Percentiles rank a stretch among this genome's conserved stretches.
Conservation (phyloP, 805 yeast genomes). For the Scheffersomyces ergatensis region DNA sequence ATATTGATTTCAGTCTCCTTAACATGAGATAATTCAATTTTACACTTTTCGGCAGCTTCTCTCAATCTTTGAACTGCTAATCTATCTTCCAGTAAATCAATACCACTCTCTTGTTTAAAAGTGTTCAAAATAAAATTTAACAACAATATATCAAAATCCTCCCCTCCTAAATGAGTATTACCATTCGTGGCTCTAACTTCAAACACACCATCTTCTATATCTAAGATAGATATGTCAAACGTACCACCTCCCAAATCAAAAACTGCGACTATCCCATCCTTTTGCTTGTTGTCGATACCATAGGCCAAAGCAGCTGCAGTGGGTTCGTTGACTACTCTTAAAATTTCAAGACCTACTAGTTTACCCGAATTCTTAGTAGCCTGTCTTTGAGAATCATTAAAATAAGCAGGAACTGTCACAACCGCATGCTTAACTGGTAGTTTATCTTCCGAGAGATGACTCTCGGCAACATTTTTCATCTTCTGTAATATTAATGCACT, state of each 20-base stretch:
- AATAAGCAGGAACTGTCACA: slow-evolving; percentile 82
- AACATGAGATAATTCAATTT: slow-evolving; percentile 71
- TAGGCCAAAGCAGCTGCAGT: slow-evolving; percentile 86
- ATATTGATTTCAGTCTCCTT: slow-evolving; percentile 59
- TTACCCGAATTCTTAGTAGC: slow-evolving; percentile 81
- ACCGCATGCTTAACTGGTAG: slow-evolving; percentile 63
- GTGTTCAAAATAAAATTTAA: slow-evolving; percentile 54
- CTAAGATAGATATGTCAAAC: slow-evolving; percentile 75
- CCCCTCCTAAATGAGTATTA: slow-evolving; percentile 83
- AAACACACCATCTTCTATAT: slow-evolving; percentile 77
- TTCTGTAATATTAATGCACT: slow-evolving; percentile 63
- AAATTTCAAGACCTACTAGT: slow-evolving; percentile 70
- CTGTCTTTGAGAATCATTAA: slow-evolving; percentile 75
- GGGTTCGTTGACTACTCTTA: slow-evolving; percentile 79
- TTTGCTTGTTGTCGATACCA: slow-evolving; percentile 57
- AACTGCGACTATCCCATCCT: slow-evolving; percentile 54
- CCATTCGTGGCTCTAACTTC: slow-evolving; percentile 84
- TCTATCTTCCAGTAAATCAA: slow-evolving; percentile 50
- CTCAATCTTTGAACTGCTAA: slow-evolving; percentile 70
- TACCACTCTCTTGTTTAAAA: slow-evolving; percentile 50
- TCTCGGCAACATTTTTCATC: slow-evolving; percentile 66
- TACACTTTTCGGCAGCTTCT: slow-evolving; percentile 76
- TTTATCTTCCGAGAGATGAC: slow-evolving; percentile 34
- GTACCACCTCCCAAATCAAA: slow-evolving; percentile 87
- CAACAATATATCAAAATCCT: slow-evolving; percentile 73